Conservation (phyloP, 1,284 basidiomycete genomes). For the Leccinum insolens region DNA sequence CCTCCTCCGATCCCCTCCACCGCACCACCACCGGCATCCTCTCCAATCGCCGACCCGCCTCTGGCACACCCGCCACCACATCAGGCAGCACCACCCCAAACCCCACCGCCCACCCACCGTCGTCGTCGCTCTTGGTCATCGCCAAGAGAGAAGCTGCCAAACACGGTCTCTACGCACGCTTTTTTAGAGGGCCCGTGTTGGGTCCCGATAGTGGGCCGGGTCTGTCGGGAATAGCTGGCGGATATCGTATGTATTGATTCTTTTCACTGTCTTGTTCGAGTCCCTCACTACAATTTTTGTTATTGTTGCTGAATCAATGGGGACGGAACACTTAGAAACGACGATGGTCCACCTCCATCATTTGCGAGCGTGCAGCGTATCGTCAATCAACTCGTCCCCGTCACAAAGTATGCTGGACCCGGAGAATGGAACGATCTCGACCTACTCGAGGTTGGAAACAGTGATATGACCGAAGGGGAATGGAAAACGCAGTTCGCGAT, state of each 20-base stretch:
- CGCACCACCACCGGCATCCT: conserved; percentile 77
- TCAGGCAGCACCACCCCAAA: conserved; percentile 54
- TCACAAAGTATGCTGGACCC: conserved; percentile 47
- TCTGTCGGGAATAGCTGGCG: conserved; percentile 52
- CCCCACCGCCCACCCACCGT: conserved; percentile 31
- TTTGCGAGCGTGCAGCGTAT: conserved; percentile 52
- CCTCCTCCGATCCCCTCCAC: not conserved
- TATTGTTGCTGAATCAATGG: not conserved
- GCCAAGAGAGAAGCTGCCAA: conserved; percentile 82
- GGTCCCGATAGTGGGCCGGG: conserved; percentile 42
- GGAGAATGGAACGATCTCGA: conserved; percentile 53
- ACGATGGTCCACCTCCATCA: conserved; percentile 48
- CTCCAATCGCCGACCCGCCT: conserved; percentile 66
- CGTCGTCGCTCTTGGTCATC: conserved; percentile 56
- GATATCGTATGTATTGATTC: conserved; percentile 35
- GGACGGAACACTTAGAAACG: conserved; percentile 38
- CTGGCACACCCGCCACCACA: conserved; percentile 54
- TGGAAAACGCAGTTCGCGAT: conserved; percentile 53
- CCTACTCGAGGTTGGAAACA: conserved; percentile 51
- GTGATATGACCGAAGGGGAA: conserved; percentile 42
- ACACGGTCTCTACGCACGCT: conserved; percentile 74
- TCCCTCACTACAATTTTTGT: not conserved
- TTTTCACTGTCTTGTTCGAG: not conserved
- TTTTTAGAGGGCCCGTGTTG: conserved; percentile 75
- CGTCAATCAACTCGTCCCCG: conserved; percentile 52